Conservation (phyloP, 1,284 basidiomycete species). For the Malassezia furfur region DNA sequence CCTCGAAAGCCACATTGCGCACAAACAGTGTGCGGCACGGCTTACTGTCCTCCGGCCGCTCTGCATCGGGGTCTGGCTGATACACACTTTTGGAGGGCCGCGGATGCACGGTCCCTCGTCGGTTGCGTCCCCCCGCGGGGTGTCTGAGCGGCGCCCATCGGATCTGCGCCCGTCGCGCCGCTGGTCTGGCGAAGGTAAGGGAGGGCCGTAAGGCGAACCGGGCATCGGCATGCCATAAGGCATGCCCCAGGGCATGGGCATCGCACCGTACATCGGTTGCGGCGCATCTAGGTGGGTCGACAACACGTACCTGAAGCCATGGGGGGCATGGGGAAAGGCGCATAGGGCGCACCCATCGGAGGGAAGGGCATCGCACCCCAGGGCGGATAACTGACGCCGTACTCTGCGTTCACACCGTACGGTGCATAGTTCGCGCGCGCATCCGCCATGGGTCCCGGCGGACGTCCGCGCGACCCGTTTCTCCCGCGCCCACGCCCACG, state of each 20-base stretch:
- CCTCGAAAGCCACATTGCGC: constrained; percentile 58
- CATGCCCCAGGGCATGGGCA: background rate
- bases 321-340: constrained; percentile 8
- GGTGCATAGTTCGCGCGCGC: constrained; percentile 17
- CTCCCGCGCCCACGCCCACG: constrained; percentile 25
- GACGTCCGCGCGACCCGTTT: constrained; percentile 16
- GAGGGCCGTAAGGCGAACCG: background rate
- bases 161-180: background rate
- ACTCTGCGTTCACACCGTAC: constrained; percentile 13
- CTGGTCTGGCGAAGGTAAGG: background rate
- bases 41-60: constrained; percentile 76
- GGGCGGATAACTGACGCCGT: constrained; percentile 5
- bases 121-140: background rate
- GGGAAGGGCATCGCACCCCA: constrained; percentile 3
- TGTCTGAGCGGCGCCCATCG: background rate
- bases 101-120: background rate
- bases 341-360: background rate
- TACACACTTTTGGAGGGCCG: constrained; percentile 17
- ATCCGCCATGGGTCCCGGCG: constrained; percentile 14
- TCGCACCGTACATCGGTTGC: background rate
- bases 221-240: background rate
- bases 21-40: constrained; percentile 93
- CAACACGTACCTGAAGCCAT: background rate
- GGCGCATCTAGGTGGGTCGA: background rate
- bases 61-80: constrained; percentile 42